Percentiles rank a stretch among this genome's conserved stretches.
phyloP scores from a whole-genome alignment of 1,284 basidiomycete species.

The Microbotryum saponariae region DNA sequence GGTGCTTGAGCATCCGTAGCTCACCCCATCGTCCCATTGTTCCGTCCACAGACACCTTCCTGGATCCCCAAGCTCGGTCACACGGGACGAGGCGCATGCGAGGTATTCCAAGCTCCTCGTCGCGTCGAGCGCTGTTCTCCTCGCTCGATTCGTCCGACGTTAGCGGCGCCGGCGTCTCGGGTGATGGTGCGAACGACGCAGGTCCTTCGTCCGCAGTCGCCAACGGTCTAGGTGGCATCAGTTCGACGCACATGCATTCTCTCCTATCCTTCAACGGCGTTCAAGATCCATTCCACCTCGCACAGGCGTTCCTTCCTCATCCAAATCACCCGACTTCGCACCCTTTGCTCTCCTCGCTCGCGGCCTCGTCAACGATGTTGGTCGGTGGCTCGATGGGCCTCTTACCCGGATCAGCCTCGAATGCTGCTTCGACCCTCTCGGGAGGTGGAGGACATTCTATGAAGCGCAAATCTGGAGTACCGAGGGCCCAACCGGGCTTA shows the following conservation, averaged over 20 bases:
- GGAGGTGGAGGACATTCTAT: background rate
- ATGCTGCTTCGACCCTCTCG: background rate
- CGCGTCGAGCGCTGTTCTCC: constrained; percentile 4
- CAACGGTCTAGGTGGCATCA: constrained; percentile 6
- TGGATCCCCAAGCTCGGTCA: constrained; percentile 21
- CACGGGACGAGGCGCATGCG: constrained; percentile 32
- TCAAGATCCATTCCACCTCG: constrained; percentile 31
- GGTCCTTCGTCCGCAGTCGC: too few relatives aligned
- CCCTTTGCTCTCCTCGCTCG: constrained; percentile 20
- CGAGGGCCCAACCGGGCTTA: constrained; percentile 26
- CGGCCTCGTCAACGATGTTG: constrained; percentile 14
- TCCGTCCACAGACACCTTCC: constrained; percentile 18
- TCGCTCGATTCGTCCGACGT: constrained; percentile 14
- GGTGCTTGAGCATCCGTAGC: background rate
- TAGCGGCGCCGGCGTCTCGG: constrained; percentile 2
- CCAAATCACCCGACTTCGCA: constrained; percentile 5
- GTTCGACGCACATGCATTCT: constrained; percentile 17
- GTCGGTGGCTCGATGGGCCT: background rate
- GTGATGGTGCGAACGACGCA: background rate
- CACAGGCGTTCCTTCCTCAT: constrained; percentile 20
- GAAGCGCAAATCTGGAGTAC: constrained; percentile 26
- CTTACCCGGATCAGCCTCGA: background rate
- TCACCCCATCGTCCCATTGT: background rate
- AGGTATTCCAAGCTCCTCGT: constrained; percentile 5
- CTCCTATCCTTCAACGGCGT: constrained; percentile 19